Conservation (phyloP, 2,329 filamentous ascomycete species). For the Huntiella savannae region DNA sequence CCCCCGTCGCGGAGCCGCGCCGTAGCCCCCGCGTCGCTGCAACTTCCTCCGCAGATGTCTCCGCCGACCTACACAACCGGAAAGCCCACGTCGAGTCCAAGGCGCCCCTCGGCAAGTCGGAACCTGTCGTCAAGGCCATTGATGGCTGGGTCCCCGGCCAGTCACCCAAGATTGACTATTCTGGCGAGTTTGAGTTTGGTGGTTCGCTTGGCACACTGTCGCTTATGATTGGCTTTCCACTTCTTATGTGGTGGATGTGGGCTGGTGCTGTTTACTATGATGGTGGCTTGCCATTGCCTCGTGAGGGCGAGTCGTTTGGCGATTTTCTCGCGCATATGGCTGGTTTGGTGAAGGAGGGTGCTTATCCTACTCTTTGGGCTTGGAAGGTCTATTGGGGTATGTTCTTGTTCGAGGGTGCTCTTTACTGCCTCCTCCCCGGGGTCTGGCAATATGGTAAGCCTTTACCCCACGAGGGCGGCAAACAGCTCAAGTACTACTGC, state of each 20-base stretch:
- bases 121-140: constrained; percentile 17
- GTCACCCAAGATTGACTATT: constrained; percentile 44
- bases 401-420: constrained; percentile 63
- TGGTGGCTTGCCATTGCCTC: constrained; percentile 55
- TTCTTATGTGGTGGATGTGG: constrained; percentile 99
- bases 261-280: constrained; percentile 84
- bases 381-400: constrained; percentile 95
- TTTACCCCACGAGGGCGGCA: constrained; percentile 59
- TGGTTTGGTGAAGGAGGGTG: constrained; percentile 59
- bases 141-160: constrained; percentile 41
- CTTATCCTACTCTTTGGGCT: constrained; percentile 63
- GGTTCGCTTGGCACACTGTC: constrained; percentile 58
- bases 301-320: constrained; percentile 41
- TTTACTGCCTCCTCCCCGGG: constrained; percentile 74
- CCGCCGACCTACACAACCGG: background rate
- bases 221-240: constrained; percentile 88
- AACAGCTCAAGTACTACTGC: constrained; percentile 88
- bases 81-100: background rate
- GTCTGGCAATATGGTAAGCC: constrained; percentile 79
- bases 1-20: background rate
- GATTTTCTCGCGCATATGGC: constrained; percentile 58
- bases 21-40: constrained; percentile 8
- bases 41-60: constrained; percentile 1
- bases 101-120: constrained; percentile 1
- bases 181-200: constrained; percentile 62